Evolutionary conservation across 1,284 basidiomycete species (phyloP).

Genomic region (Marasmius tenuissimus): DNA sequence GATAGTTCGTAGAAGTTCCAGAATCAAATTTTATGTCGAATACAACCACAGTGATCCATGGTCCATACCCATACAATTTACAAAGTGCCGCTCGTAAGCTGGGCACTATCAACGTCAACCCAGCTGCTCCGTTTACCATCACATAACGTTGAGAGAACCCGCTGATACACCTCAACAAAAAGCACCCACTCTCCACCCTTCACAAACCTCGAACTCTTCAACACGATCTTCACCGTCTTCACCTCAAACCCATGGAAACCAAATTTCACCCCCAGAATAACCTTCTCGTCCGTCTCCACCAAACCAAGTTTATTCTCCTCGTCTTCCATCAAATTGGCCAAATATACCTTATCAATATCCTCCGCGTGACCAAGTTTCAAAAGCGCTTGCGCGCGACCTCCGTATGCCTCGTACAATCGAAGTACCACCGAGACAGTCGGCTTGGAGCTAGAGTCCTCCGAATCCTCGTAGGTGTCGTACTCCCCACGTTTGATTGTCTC

Average conservation of each 20-base stretch:
- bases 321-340: slow-evolving; percentile 87
- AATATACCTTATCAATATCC: slow-evolving; percentile 58
- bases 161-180: not conserved
- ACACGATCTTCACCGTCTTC: slow-evolving; percentile 75
- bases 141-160: not conserved
- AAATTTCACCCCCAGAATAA: slow-evolving; percentile 43
- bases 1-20: no score
- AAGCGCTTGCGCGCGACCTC: slow-evolving; percentile 75
- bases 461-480: slow-evolving; percentile 62
- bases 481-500: slow-evolving; percentile 97
- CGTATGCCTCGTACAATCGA: slow-evolving; percentile 88
- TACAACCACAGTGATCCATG: no score
- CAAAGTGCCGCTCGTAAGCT: not conserved
- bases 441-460: slow-evolving; percentile 34
- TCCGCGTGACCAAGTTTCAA: slow-evolving; percentile 60
- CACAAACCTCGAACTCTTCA: slow-evolving; percentile 19
- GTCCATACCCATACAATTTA: not conserved
- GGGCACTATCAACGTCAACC: slow-evolving; percentile 11
- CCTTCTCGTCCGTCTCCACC: slow-evolving; percentile 25
- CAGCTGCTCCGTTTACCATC: slow-evolving; percentile 11
- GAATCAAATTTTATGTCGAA: no score
- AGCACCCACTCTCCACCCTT: slow-evolving; percentile 1
- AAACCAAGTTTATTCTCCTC: slow-evolving; percentile 49
- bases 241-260: slow-evolving; percentile 85
- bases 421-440: slow-evolving; percentile 61